Conservation (phyloP, 306 rosid genomes). For the Hylodesmum podocarpum region DNA sequence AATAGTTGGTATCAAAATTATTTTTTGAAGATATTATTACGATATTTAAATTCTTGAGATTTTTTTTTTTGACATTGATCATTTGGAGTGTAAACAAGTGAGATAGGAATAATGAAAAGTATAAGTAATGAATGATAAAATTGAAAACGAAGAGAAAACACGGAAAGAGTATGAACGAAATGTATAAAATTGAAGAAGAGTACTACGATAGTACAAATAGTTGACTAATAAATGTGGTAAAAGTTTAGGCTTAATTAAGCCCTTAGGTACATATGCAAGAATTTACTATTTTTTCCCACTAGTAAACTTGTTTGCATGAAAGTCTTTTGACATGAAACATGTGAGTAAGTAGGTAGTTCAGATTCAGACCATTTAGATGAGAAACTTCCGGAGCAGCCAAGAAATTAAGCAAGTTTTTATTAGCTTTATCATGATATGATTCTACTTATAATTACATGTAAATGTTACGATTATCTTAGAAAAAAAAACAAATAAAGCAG, state of each 20-base stretch:
- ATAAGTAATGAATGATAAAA: neutral
- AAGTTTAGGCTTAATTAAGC: too few species aligned
- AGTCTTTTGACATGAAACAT: slow-evolving; percentile 15
- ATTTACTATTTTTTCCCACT: neutral
- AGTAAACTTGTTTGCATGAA: neutral
- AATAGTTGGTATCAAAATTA: neutral
- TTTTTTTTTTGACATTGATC: too few species aligned
- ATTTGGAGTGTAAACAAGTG: neutral
- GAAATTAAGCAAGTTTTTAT: neutral
- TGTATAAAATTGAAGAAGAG: neutral
- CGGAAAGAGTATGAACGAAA: neutral
- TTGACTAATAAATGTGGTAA: neutral
- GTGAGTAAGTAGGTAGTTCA: neutral
- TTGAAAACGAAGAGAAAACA: neutral
- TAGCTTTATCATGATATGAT: neutral
- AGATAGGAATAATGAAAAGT: neutral
- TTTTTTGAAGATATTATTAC: neutral
- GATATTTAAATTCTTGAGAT: too few species aligned
- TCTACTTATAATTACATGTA: neutral
- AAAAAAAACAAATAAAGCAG: neutral
- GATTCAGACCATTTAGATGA: neutral
- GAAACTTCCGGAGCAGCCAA: neutral
- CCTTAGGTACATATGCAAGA: neutral
- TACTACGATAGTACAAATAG: neutral
- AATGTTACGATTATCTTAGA: neutral